Evolutionary conservation across 257 asterid genomes (phyloP), one percentile per base, ranked within the genome.

Genomic region (Capsicum baccatum): DNA sequence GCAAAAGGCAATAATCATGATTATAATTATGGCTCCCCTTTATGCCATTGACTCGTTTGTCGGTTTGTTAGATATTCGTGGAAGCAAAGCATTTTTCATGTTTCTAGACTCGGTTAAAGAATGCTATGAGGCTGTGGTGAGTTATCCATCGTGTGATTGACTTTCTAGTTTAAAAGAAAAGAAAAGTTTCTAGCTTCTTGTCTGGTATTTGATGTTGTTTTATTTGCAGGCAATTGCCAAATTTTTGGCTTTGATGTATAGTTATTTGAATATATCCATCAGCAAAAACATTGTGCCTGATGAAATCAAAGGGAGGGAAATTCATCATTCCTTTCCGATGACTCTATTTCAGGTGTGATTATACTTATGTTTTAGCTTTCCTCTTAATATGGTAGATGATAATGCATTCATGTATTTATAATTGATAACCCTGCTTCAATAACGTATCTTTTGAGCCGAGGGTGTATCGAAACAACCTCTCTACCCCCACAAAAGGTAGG

Each of bases 251-350:
- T 89, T 97, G 92, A 82, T 97, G 93, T 94, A 91, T 81, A 92
- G 97, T 85, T 95, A 92, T 74, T 83, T 89, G 80, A 92, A 92
- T 57, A 90, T 94, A 86, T 95, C 98, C 81, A 86, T 91, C 83
- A 91, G 94, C 93, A 83, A 89, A 33, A 91, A 89, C 84, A 68
- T 85, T 67, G 94, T 97, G 83, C 98, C 98, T 7, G 98, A 97
- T 91, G 97, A 92, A 92, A 88, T 97, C 58, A 94, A 95, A 88
- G 98, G 98, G 83, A 94, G 98, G 88, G 98, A 97, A 91, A 94
- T 97, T 90, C 94, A 86, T 83, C 97, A 90, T 88, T 90, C 92
- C 15, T 97, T 97, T 89, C 98, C 98, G 2, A 92, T 96, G 93
- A 91, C 94, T 79, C 93, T 96, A 90, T 94, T 96, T 84, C 97